phyloP scores from a whole-genome alignment of 1,139 yeast genomes.

The Debaryomycetaceae sp. region DNA sequence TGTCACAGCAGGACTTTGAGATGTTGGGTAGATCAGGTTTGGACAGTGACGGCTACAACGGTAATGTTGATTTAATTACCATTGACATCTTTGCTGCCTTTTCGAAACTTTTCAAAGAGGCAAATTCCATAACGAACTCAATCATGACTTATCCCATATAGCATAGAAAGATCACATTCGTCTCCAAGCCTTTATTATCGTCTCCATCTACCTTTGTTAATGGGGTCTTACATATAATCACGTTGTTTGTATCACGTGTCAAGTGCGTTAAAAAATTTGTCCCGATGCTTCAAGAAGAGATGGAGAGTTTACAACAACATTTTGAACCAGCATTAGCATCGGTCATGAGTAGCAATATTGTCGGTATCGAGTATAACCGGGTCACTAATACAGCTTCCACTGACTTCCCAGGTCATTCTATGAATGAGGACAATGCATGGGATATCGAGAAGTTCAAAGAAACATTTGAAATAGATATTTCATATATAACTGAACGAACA shows the following conservation, averaged over 20 bases:
- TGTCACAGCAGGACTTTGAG: not conserved
- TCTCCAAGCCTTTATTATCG: too few relatives aligned
- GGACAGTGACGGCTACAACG: conserved; percentile 40
- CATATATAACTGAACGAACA: conserved; percentile 59
- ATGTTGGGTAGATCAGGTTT: conserved; percentile 1
- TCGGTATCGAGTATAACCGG: conserved; percentile 86
- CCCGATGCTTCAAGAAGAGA: conserved; percentile 2
- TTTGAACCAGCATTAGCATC: not conserved
- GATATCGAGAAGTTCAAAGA: conserved; percentile 75
- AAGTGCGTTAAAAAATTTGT: conserved; percentile 4
- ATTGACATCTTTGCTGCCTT: conserved; percentile 24
- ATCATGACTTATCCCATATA: not conserved
- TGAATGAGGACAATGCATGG: conserved; percentile 74
- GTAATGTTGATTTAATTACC: conserved; percentile 31
- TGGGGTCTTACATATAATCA: too few relatives aligned
- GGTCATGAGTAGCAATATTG: conserved; percentile 53
- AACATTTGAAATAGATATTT: conserved; percentile 65
- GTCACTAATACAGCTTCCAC: conserved; percentile 85
- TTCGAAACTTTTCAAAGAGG: conserved; percentile 14
- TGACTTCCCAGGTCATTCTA: conserved; percentile 81
- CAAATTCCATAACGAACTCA: not conserved
- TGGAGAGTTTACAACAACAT: not conserved
- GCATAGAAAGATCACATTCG: not conserved
- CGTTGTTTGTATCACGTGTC: too few relatives aligned
- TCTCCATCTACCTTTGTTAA: too few relatives aligned